Base-by-base conservation (phyloP, 1,284 basidiomycete genomes). In the Fomitopsis betulina region DNA sequence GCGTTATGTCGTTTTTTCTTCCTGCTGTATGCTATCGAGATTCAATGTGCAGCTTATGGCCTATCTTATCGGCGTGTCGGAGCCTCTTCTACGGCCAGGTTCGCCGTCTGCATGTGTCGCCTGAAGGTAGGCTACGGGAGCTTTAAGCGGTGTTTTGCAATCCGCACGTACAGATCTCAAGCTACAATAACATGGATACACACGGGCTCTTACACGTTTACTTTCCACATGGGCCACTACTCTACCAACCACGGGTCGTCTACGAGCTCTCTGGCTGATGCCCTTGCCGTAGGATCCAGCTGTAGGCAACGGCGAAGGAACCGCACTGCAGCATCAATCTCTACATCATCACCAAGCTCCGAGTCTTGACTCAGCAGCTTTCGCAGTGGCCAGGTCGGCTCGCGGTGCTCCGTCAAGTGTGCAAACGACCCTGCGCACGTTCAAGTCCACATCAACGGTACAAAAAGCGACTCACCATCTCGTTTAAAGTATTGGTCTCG, bases 201-300 rank as follows among this genome's bases (percentile, higher is more conserved):
- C n/a, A n/a, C n/a, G n/a, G n/a, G n/a, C n/a, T n/a, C n/a, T n/a
- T n/a, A n/a, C n/a, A n/a, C n/a, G n/a, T n/a, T n/a, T n/a, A n/a
- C n/a, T n/a, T n/a, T n/a, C n/a, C n/a, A n/a, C n/a, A n/a, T n/a
- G n/a, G n/a, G n/a, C n/a, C n/a, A n/a, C n/a, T 37, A 37, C 35
- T 55, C 53, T 12, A 45, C 38, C 17, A 62, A 47, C 58, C 61
- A 62, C 17, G 58, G 53, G 39, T 58, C 56, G 17, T 56, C 51
- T 13, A 62, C 35, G 35, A 60, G 47, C 23, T 62, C 61, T 40
- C 52, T 60, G n/a, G 58, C 55, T 17, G 49, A 35, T 17, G 58
- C 54, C 42, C 61, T 51, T 42, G 53, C 49, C 23, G 51, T 43
- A 19, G 61, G 61, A 10, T 33, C 33, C 19, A 62, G 53, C 2